Evolutionary conservation across 495 filamentous ascomycete genomes (phyloP).

Genomic region (Mytilinidion resinicola): DNA sequence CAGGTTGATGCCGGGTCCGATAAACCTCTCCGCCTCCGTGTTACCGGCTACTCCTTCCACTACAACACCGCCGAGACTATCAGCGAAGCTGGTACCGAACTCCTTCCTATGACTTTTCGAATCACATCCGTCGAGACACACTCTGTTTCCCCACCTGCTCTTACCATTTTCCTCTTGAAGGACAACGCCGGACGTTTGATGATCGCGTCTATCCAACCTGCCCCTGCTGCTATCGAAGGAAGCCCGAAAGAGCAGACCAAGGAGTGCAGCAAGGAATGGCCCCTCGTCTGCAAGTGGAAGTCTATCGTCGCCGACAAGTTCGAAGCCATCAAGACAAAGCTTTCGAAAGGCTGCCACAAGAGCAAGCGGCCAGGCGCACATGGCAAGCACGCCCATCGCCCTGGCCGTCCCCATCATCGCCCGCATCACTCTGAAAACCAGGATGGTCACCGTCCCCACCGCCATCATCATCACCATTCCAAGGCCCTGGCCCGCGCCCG

Average conservation of each 20-base stretch:
- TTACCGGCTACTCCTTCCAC: slow-evolving; percentile 26
- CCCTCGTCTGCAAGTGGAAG: slow-evolving; percentile 28
- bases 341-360: slow-evolving; percentile 25
- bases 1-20: slow-evolving; percentile 18
- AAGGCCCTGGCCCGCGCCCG: slow-evolving; percentile 17
- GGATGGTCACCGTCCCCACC: background rate
- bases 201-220: slow-evolving; percentile 26
- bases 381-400: slow-evolving; percentile 14
- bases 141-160: slow-evolving; percentile 14
- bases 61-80: slow-evolving; percentile 23
- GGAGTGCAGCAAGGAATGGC: slow-evolving; percentile 25
- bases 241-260: slow-evolving; percentile 23
- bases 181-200: slow-evolving; percentile 23
- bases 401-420: slow-evolving; percentile 21
- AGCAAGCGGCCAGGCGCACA: slow-evolving; percentile 14
- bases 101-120: slow-evolving; percentile 27
- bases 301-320: slow-evolving; percentile 19
- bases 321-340: slow-evolving; percentile 14
- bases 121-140: slow-evolving; percentile 25
- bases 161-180: slow-evolving; percentile 25
- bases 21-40: slow-evolving; percentile 16
- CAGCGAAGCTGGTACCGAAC: slow-evolving; percentile 24
- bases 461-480: slow-evolving; percentile 3
- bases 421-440: slow-evolving; percentile 9
- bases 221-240: slow-evolving; percentile 5